Evolutionary conservation across 2,329 filamentous ascomycete genomes (phyloP).

Genomic region (Exserohilum turcica): DNA sequence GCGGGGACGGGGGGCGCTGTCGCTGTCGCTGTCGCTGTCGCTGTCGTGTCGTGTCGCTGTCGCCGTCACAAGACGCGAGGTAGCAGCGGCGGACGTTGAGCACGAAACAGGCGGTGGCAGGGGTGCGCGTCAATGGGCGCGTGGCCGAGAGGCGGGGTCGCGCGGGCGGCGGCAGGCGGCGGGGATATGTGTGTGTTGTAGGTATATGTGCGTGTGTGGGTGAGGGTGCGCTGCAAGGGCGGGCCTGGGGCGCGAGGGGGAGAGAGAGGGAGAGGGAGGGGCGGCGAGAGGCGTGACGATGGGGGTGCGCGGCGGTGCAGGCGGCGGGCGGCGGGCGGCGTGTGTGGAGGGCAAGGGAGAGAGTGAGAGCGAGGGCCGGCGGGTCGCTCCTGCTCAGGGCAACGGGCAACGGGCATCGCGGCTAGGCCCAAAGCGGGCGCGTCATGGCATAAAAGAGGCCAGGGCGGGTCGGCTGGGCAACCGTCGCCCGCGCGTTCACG

Average conservation of each 20-base stretch:
- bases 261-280: constrained; percentile 5
- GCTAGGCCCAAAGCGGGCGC: constrained; percentile 10
- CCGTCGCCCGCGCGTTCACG: constrained; percentile 14
- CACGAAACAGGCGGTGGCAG: constrained; percentile 21
- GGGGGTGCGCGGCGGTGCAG: constrained; percentile 8
- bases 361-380: constrained; percentile 7
- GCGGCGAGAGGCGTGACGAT: not conserved
- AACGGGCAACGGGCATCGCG: constrained; percentile 1
- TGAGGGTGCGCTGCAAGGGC: no score
- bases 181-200: constrained; percentile 4
- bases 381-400: not conserved
- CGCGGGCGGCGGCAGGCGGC: constrained; percentile 2
- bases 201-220: no score
- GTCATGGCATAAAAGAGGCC: constrained; percentile 9
- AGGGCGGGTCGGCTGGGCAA: constrained; percentile 19
- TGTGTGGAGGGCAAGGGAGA: constrained; percentile 13
- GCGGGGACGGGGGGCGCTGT: not conserved
- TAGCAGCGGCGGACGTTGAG: constrained; percentile 7
- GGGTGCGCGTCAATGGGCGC: constrained; percentile 28
- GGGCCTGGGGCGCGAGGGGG: constrained; percentile 1
- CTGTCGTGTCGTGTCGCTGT: not conserved
- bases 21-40: not conserved
- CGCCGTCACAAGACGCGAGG: constrained; percentile 11
- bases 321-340: no score
- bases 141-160: constrained; percentile 20